Conservation (phyloP, 805 yeast genomes). For the Kodamaea kaohsiungensis region DNA sequence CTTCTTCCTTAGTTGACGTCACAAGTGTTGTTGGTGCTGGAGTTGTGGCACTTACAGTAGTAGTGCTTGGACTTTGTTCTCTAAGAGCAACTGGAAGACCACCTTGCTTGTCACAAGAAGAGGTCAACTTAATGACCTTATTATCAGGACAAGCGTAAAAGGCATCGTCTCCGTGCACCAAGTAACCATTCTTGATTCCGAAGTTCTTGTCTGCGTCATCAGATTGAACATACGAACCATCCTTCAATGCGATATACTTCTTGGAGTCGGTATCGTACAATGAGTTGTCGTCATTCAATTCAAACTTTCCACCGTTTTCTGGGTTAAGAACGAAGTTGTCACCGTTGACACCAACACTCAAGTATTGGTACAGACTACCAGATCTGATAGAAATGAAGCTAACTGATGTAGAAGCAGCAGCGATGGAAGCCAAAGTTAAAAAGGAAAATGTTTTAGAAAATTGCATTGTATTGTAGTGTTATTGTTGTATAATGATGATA, state of each 20-base stretch:
- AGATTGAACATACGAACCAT: conserved; percentile 7
- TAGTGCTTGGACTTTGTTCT: not conserved
- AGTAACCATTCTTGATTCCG: conserved; percentile 15
- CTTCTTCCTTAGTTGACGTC: not conserved
- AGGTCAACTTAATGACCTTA: conserved; percentile 8
- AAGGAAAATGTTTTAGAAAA: conserved; percentile 19
- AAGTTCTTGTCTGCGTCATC: conserved; percentile 11
- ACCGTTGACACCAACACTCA: conserved; percentile 9
- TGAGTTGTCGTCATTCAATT: conserved; percentile 26
- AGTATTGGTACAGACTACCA: conserved; percentile 27
- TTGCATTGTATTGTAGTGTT: conserved; percentile 11
- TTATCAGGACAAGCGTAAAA: conserved; percentile 16
- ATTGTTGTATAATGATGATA: not conserved
- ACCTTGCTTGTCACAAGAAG: conserved; percentile 7
- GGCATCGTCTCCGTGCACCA: conserved; percentile 10
- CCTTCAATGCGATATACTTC: conserved; percentile 17
- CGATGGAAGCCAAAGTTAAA: conserved; percentile 23
- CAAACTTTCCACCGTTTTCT: conserved; percentile 16
- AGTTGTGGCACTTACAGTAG: not conserved
- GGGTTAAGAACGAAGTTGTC: conserved; percentile 14
- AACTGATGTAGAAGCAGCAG: conserved; percentile 25
- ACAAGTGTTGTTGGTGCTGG: conserved; percentile 1
- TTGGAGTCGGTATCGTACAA: conserved; percentile 20
- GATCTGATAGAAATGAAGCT: conserved; percentile 24
- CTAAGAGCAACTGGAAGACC: conserved; percentile 6